A percentile compares a stretch with the other conserved stretches of the same genome.
Conservation (phyloP, 2,329 filamentous ascomycete species). For the Ophidiomyces ophidiicola region DNA sequence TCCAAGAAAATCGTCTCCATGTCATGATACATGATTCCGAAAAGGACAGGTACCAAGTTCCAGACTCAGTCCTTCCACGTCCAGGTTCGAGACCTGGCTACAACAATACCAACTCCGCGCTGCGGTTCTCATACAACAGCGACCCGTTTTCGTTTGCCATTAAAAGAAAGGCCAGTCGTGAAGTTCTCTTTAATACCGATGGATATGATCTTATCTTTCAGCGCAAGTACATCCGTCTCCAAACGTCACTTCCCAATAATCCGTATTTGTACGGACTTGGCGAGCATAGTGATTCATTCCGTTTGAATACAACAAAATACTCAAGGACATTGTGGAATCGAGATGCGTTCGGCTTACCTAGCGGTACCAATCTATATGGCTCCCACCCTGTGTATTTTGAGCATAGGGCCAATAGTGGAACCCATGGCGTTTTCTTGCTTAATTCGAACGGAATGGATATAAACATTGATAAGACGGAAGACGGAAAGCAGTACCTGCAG, state of each 20-base stretch:
- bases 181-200: slow-evolving; percentile 50
- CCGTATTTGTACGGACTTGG: slow-evolving; percentile 62
- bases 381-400: slow-evolving; percentile 59
- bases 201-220: slow-evolving; percentile 55
- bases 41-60: slow-evolving; percentile 55
- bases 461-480: slow-evolving; percentile 45
- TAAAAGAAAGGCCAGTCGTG: slow-evolving; percentile 15
- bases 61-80: slow-evolving; percentile 50
- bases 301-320: slow-evolving; percentile 52
- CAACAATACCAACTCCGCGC: slow-evolving; percentile 29
- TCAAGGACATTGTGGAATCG: slow-evolving; percentile 52
- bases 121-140: slow-evolving; percentile 41
- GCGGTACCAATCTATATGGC: slow-evolving; percentile 52
- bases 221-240: slow-evolving; percentile 58
- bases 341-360: slow-evolving; percentile 48
- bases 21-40: slow-evolving; percentile 55
- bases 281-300: slow-evolving; percentile 56
- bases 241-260: slow-evolving; percentile 51
- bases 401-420: slow-evolving; percentile 44
- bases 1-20: slow-evolving; percentile 48
- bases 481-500: slow-evolving; percentile 55
- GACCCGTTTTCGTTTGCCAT: slow-evolving; percentile 54
- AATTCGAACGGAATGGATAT: slow-evolving; percentile 62
- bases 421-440: slow-evolving; percentile 50
- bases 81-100: slow-evolving; percentile 31